Conservation (phyloP, 306 rosid species). For the Gynostemma pentaphyllum region DNA sequence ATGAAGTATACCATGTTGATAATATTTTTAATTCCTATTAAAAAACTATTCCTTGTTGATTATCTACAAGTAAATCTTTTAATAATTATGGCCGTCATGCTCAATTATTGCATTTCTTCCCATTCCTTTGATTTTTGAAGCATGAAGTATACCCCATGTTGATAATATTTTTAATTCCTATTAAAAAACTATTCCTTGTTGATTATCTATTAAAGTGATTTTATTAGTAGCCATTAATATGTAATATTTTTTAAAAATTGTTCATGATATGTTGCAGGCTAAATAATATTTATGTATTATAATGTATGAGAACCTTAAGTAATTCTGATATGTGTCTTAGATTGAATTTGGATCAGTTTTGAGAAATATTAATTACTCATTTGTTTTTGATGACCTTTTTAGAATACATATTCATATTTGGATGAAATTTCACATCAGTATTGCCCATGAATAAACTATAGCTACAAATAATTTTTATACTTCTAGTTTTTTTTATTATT, state of each 20-base stretch:
- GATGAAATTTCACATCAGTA: neutral
- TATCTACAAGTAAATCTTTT: conserved; percentile 51
- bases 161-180: neutral
- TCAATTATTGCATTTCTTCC: neutral
- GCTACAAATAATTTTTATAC: neutral
- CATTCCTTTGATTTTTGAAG: neutral
- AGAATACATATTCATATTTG: neutral
- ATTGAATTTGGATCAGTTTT: neutral
- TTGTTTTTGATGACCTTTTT: neutral
- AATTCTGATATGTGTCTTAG: neutral
- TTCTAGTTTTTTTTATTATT: neutral
- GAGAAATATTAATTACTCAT: neutral
- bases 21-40: neutral
- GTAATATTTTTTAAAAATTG: neutral
- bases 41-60: neutral
- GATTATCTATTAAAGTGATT: neutral
- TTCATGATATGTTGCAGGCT: neutral
- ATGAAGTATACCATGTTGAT: neutral
- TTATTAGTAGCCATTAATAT: neutral
- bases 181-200: neutral
- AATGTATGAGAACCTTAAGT: neutral
- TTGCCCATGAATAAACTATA: neutral
- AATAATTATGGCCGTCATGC: neutral
- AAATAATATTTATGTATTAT: neutral
- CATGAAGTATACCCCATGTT: neutral